Conservation (phyloP, 2,329 filamentous ascomycete genomes). For the Colletotrichum graminicola region DNA sequence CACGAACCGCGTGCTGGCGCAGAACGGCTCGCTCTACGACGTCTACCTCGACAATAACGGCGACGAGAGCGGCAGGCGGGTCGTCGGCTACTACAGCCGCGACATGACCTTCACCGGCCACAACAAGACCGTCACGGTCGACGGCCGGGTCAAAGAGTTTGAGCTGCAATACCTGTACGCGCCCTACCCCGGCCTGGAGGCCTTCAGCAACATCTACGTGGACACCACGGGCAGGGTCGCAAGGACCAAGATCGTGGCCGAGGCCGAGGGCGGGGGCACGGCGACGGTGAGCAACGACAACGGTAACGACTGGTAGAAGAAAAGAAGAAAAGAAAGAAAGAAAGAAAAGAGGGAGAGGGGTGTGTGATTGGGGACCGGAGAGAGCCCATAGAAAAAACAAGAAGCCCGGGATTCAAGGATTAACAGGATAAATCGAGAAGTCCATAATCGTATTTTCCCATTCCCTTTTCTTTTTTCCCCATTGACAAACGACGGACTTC, state of each 20-base stretch:
- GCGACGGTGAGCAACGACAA: constrained; percentile 62
- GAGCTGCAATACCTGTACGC: constrained; percentile 67
- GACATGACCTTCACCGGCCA: constrained; percentile 69
- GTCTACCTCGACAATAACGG: constrained; percentile 67
- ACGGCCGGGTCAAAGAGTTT: constrained; percentile 60
- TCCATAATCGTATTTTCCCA: neutral
- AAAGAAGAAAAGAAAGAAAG: no score
- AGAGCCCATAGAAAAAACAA: no score
- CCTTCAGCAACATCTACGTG: constrained; percentile 62
- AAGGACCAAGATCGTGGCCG: constrained; percentile 64
- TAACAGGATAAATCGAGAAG: neutral
- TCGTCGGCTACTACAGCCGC: constrained; percentile 62
- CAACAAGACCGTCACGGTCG: constrained; percentile 58
- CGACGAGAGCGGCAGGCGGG: constrained; percentile 54
- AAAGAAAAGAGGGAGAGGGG: neutral
- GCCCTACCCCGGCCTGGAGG: constrained; percentile 62
- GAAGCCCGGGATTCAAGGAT: neutral
- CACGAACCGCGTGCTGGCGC: constrained; percentile 68
- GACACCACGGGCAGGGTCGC: constrained; percentile 61
- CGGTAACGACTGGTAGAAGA: constrained; percentile 22
- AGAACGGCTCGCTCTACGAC: constrained; percentile 67
- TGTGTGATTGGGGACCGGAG: neutral
- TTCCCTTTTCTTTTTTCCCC: neutral
- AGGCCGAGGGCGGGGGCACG: constrained; percentile 64
- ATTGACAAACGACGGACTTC: constrained; percentile 5